A percentile compares a stretch with the other conserved stretches of the same genome.
These are phyloP conservation scores for Fraxinus angustifolia DNA, from an alignment of 305 asterid species.

Conservation along the genomic window DNA sequence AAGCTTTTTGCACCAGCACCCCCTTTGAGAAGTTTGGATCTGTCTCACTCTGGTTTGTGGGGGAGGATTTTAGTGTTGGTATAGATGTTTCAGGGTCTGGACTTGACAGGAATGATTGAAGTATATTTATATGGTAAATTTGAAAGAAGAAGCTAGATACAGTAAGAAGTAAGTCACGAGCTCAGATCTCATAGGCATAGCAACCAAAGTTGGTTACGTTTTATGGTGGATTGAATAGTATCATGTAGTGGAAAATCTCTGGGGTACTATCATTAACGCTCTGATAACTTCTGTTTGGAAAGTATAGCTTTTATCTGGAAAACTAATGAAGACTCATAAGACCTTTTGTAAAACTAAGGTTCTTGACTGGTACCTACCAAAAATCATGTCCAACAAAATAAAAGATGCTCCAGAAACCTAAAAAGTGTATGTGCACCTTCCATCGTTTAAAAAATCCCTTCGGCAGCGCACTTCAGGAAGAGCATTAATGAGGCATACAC, in stretches of 20 bases:
- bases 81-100: neutral
- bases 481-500: neutral
- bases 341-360: neutral
- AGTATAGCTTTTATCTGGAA: neutral
- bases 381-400: neutral
- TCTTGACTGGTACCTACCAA: neutral
- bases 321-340: neutral
- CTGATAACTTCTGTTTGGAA: neutral
- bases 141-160: neutral
- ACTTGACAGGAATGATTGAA: neutral
- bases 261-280: neutral
- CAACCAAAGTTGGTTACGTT: neutral
- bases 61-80: neutral
- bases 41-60: neutral
- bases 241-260: neutral
- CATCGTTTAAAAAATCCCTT: neutral
- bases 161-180: neutral
- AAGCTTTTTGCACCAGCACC: neutral
- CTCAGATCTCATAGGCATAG: neutral
- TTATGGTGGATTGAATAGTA: neutral
- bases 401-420: neutral
- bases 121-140: neutral
- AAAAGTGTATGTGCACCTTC: neutral
- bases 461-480: neutral
- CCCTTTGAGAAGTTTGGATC: neutral